Base-by-base conservation (phyloP, 2,329 filamentous ascomycete species). In the Paecilomyces sp. region DNA sequence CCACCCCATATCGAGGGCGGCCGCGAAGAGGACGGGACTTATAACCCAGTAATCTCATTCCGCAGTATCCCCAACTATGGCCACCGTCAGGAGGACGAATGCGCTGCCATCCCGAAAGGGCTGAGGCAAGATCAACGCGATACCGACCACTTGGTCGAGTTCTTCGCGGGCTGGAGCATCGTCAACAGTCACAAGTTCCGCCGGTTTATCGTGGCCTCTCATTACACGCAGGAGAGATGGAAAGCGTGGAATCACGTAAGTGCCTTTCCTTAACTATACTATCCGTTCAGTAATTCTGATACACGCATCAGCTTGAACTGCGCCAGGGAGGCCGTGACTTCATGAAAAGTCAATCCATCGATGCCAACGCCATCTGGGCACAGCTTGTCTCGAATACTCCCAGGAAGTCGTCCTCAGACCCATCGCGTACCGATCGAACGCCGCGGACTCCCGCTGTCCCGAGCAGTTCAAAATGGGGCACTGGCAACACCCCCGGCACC, bases 141-240 rank as follows among this genome's bases (percentile, higher is more conserved):
- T 41, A 63, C 72, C 8, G 74, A 77, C 53, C 71, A 73, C 57
- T 65, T 78, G 1, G 66, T 72, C 5, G 74, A 77, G 57, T 70
- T 73, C 31, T 76, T 76, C 54, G 71, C 74, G 1, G 74, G 73
- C 8, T 77, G 73, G 73, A 63, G 65, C 1, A 58, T 75, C 5
- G 58, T 72, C 12, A 67, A 76, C 55, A 63, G 64, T 3, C 60
- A 72, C 15, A 66, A 66, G 7, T 73, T 72, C 55, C 68, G 74
- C 7, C 68, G 67, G 8, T 75, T 75, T 28, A 24, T 68, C 28
- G 66, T 75, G 3, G 53, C 13, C 70, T 70, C 3, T 50, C 62
- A 8, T 41, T 63, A 7, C 62, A 64, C 66, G 3, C 61, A 66
- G 11, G 57, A 57, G 9, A 63, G 68, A 50, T 75, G 72, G 72